Conservation (phyloP, 106 monocot genomes). For the Acorus calamus region DNA sequence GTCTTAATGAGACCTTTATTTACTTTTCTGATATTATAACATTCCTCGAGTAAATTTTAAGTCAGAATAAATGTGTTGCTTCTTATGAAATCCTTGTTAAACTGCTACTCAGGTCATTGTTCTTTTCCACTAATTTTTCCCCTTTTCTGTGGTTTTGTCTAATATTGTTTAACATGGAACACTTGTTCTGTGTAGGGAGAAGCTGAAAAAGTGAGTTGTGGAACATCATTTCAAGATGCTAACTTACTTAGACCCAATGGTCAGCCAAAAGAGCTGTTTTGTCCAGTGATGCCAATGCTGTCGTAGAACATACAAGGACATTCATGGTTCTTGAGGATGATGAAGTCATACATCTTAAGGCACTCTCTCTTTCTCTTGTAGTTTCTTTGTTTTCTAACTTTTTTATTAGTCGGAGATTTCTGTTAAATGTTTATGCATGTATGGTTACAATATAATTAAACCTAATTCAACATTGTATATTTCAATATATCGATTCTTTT, state of each 20-base stretch:
- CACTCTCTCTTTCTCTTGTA: slow-evolving; percentile 12
- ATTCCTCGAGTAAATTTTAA: too few species aligned
- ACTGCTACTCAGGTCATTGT: too few species aligned
- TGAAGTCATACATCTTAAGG: slow-evolving; percentile 96
- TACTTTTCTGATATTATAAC: too few species aligned
- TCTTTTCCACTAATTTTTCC: too few species aligned
- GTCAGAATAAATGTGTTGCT: too few species aligned
- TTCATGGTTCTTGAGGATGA: slow-evolving; percentile 87
- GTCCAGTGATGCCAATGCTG: slow-evolving; percentile 91
- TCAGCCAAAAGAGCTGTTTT: slow-evolving; percentile 92
- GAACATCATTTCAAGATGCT: slow-evolving; percentile 63
- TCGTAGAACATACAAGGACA: slow-evolving; percentile 96
- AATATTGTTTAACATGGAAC: neutral
- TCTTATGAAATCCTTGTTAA: too few species aligned
- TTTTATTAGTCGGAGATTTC: neutral
- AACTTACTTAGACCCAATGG: slow-evolving; percentile 66
- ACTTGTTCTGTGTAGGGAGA: slow-evolving; percentile 37
- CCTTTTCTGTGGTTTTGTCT: too few species aligned
- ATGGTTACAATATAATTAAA: too few species aligned
- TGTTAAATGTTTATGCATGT: neutral
- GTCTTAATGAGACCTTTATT: too few species aligned
- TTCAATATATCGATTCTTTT: too few species aligned
- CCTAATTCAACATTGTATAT: too few species aligned
- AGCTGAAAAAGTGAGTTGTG: slow-evolving; percentile 33
- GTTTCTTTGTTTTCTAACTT: neutral